phyloP scores from a whole-genome alignment of 768 basidiomycete genomes.

The Rhizopogon vesiculosus region DNA sequence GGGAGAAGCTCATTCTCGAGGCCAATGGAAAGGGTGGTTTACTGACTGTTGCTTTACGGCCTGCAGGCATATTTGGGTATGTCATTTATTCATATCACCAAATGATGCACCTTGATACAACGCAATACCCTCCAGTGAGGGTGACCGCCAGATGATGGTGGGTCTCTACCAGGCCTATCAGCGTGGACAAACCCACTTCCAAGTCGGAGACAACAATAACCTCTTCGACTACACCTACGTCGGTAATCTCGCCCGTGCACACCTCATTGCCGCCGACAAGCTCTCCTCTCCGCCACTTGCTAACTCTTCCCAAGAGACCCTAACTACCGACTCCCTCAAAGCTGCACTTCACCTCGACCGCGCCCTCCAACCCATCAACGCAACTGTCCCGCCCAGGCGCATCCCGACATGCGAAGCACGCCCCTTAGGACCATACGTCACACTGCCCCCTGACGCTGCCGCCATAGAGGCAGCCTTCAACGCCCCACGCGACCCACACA shows the following conservation, averaged over 20 bases:
- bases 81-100: conserved; percentile 16
- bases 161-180: conserved; percentile 80
- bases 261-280: conserved; percentile 90
- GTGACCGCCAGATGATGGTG: conserved; percentile 81
- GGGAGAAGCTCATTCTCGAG: conserved; percentile 75
- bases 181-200: conserved; percentile 82
- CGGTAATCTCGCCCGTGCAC: conserved; percentile 91
- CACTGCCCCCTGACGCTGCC: conserved; percentile 53
- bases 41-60: conserved; percentile 84
- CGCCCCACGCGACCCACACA: conserved; percentile 32
- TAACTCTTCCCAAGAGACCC: conserved; percentile 24
- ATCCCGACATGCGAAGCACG: conserved; percentile 78
- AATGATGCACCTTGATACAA: background rate
- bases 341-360: conserved; percentile 36
- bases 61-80: conserved; percentile 94
- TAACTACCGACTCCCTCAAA: conserved; percentile 17
- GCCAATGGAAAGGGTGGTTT: conserved; percentile 86
- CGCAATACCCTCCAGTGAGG: conserved; percentile 51
- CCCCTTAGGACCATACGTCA: conserved; percentile 78
- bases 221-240: conserved; percentile 97
- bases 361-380: conserved; percentile 56
- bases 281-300: conserved; percentile 52
- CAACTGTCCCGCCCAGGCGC: conserved; percentile 59
- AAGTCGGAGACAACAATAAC: conserved; percentile 91
- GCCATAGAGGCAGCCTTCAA: conserved; percentile 55